A percentile compares a stretch with the other conserved stretches of the same genome.
These are phyloP conservation scores for Paraphaeosphaeria minitans DNA, from an alignment of 2,329 filamentous ascomycete species.

Conservation along the genomic window DNA sequence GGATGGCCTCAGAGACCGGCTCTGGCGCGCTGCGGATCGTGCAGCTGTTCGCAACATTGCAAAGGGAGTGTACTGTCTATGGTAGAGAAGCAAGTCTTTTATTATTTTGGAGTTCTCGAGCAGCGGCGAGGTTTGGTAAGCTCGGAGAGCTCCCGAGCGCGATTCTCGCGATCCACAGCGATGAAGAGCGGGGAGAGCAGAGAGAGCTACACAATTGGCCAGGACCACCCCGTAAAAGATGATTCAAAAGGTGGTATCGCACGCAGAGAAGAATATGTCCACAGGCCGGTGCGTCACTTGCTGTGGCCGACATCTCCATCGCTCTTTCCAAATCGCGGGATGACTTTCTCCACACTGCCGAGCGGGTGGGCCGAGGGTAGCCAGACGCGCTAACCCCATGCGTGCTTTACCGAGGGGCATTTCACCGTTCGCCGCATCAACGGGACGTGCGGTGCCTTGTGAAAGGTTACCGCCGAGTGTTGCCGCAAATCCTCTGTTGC, in stretches of 20 bases:
- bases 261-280: slow-evolving; percentile 17
- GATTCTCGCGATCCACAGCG: slow-evolving; percentile 16
- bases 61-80: slow-evolving; percentile 13
- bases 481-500: slow-evolving; percentile 31
- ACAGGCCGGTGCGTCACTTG: background rate
- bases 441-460: slow-evolving; percentile 26
- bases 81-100: slow-evolving; percentile 17
- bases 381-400: slow-evolving; percentile 28
- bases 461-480: slow-evolving; percentile 34
- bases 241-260: slow-evolving; percentile 5
- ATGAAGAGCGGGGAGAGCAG: slow-evolving; percentile 14
- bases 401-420: slow-evolving; percentile 39
- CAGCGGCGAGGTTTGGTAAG: slow-evolving; percentile 21
- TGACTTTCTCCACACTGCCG: slow-evolving; percentile 34
- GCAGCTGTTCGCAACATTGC: slow-evolving; percentile 47
- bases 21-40: slow-evolving; percentile 45
- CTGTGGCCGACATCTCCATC: too few relatives aligned
- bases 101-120: slow-evolving; percentile 9
- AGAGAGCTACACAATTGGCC: slow-evolving; percentile 13
- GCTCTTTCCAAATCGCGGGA: too few relatives aligned
- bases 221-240: background rate
- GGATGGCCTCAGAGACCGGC: slow-evolving; percentile 33
- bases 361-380: slow-evolving; percentile 39
- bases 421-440: slow-evolving; percentile 32
- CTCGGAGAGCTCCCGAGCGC: slow-evolving; percentile 22